Evolutionary conservation across 306 rosid species (phyloP), one percentile per base, ranked within the genome.

Genomic region (Amphicarpaea edgeworthii): DNA sequence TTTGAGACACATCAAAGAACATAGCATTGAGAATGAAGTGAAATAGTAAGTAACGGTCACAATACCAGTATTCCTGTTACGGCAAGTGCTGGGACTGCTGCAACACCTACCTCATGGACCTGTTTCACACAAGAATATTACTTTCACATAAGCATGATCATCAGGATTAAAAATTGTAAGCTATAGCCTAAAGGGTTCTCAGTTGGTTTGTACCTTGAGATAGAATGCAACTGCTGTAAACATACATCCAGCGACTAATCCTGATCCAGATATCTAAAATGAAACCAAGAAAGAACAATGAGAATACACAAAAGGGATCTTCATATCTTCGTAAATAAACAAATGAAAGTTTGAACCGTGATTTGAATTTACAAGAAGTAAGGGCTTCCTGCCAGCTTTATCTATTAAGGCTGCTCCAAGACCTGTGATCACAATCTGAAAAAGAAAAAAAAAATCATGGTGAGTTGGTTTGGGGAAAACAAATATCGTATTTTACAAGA

Each of bases 351-450:
- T 66, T 51, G 42, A 32, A 69, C 55, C 51, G 43, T 20, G 19
- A 32, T 67, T 70, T 14, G 45, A 51, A 66, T 45, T 70, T 87
- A 89, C 98, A 90, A 95, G 57, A 57, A 90, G 70, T 28, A 95
- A 87, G 68, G 97, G 98, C 88, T 92, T 95, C 83, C 97, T 86
- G 80, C 97, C 97, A 7, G 83, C 84, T 79, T 19, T 87, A 82
- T 95, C 98, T 63, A 92, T 75, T 20, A 95, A 67, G 43, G 61
- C 77, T 49, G 90, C 92, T 65, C 92, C 91, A 37, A 89, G 16
- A 51, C 84, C 90, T 23, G 97, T 90, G 73, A 90, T 67, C 40
- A 88, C 77, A 81, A 95, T 69, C 97, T 92, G 81, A 60, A 60
- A 69, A 77, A 73, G n/a, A 66, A n/a, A n/a, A n/a, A n/a, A 34